Evolutionary conservation across 2,329 filamentous ascomycete species (phyloP).

Genomic region (Aspergillus floridensis): DNA sequence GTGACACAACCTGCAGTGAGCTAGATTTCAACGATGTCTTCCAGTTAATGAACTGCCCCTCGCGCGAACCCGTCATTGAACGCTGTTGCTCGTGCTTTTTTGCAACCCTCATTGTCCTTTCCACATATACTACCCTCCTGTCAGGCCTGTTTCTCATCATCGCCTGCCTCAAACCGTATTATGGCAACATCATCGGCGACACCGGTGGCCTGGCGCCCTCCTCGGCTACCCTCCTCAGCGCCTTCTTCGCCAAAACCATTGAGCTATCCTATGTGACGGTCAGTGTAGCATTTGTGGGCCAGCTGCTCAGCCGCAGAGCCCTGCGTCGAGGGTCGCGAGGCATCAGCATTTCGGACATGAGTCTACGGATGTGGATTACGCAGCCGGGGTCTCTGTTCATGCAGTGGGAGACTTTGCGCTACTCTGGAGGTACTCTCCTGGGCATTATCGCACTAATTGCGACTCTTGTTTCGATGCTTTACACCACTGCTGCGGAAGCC

Average conservation of each 20-base stretch:
- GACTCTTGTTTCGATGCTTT: conserved; percentile 66
- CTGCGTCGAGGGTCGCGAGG: conserved; percentile 60
- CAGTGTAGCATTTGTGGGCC: conserved; percentile 71
- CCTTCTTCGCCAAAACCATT: conserved; percentile 71
- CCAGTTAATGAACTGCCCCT: not conserved
- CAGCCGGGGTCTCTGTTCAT: conserved; percentile 71
- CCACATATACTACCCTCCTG: conserved; percentile 37
- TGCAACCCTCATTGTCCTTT: conserved; percentile 35
- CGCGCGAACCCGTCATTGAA: not conserved
- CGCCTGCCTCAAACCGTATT: conserved; percentile 60
- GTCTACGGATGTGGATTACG: conserved; percentile 73
- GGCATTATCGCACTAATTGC: conserved; percentile 64
- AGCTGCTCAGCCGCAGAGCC: conserved; percentile 68
- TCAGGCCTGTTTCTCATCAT: conserved; percentile 59
- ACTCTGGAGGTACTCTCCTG: conserved; percentile 62
- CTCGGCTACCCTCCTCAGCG: conserved; percentile 65
- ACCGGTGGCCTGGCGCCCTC: conserved; percentile 54
- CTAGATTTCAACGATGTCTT: not conserved
- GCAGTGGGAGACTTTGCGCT: conserved; percentile 63
- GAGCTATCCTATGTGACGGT: conserved; percentile 76
- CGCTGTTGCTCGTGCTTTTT: conserved; percentile 36
- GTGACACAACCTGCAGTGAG: not conserved
- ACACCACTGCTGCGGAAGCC: conserved; percentile 73
- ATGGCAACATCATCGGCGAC: conserved; percentile 55
- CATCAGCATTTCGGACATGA: conserved; percentile 72